phyloP scores from a whole-genome alignment of 768 basidiomycete genomes.

The Suillus weaverae region DNA sequence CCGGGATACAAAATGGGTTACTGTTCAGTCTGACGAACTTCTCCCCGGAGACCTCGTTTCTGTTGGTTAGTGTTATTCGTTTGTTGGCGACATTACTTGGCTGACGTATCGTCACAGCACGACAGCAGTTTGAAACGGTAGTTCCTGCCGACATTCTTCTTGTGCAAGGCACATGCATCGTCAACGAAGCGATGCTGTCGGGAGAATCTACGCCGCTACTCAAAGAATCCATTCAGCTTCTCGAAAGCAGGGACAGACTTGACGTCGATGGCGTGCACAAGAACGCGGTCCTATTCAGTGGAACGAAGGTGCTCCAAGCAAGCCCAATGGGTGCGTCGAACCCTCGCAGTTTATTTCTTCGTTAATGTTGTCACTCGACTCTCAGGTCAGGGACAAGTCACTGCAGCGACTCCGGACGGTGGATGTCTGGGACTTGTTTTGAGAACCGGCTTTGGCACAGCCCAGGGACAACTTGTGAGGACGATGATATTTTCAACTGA shows the following conservation, averaged over 20 bases:
- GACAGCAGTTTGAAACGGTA: constrained; percentile 75
- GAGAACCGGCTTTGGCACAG: constrained; percentile 95
- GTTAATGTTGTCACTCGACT: not conserved
- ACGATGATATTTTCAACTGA: constrained; percentile 99
- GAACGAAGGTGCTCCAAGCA: constrained; percentile 95
- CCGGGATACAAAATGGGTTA: constrained; percentile 78
- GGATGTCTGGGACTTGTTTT: constrained; percentile 93
- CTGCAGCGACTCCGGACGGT: constrained; percentile 78
- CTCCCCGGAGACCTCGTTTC: constrained; percentile 91
- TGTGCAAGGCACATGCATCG: constrained; percentile 90
- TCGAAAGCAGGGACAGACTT: constrained; percentile 70
- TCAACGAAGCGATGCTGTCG: constrained; percentile 99
- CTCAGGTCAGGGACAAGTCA: constrained; percentile 32
- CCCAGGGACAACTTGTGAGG: constrained; percentile 94
- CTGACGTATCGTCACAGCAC: constrained; percentile 41
- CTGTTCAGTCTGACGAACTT: constrained; percentile 81
- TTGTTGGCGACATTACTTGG: not conserved
- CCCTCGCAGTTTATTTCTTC: constrained; percentile 37
- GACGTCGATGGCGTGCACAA: constrained; percentile 88
- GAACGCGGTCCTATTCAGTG: constrained; percentile 88
- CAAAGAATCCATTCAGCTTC: constrained; percentile 90
- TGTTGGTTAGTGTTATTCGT: constrained; percentile 54
- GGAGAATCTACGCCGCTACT: constrained; percentile 97
- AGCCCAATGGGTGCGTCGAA: constrained; percentile 40
- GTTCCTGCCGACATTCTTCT: constrained; percentile 93